A percentile compares a stretch with the other conserved stretches of the same genome.
phyloP scores from a whole-genome alignment of 2,329 filamentous ascomycete species.

The Sclerotinia trifoliorum region DNA sequence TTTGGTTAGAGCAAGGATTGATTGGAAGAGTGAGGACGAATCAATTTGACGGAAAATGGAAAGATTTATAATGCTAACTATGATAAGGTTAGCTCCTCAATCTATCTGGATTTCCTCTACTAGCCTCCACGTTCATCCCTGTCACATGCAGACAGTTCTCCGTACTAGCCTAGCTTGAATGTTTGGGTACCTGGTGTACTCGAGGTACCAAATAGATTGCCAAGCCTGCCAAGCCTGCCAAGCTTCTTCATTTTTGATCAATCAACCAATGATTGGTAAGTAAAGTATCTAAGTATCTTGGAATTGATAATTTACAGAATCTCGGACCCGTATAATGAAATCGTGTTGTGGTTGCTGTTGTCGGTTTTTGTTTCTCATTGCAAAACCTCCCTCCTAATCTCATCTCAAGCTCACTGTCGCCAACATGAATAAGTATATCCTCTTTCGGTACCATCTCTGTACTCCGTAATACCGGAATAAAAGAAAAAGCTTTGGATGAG shows the following conservation, averaged over 20 bases:
- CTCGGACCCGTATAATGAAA: too few relatives aligned
- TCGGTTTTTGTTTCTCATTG: not conserved
- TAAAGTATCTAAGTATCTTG: too few relatives aligned
- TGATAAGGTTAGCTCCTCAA: not conserved
- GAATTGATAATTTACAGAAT: too few relatives aligned
- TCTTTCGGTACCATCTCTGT: not conserved
- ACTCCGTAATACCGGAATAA: not conserved
- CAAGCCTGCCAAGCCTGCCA: too few relatives aligned
- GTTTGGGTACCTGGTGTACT: not conserved
- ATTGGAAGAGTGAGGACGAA: not conserved
- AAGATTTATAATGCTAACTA: not conserved
- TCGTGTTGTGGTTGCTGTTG: not conserved
- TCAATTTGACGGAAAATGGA: not conserved
- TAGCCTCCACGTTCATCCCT: not conserved
- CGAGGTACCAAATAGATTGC: not conserved
- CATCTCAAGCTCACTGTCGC: not conserved
- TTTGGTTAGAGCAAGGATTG: not conserved
- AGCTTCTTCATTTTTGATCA: not conserved
- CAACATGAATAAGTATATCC: not conserved
- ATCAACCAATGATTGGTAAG: not conserved
- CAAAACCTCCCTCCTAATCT: not conserved
- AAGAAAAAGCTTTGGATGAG: not conserved
- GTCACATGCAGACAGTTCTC: too few relatives aligned
- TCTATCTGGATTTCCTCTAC: not conserved
- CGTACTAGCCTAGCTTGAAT: not conserved